phyloP scores from a whole-genome alignment of 495 filamentous ascomycete species.

The Aspergillus sclerotioniger region DNA sequence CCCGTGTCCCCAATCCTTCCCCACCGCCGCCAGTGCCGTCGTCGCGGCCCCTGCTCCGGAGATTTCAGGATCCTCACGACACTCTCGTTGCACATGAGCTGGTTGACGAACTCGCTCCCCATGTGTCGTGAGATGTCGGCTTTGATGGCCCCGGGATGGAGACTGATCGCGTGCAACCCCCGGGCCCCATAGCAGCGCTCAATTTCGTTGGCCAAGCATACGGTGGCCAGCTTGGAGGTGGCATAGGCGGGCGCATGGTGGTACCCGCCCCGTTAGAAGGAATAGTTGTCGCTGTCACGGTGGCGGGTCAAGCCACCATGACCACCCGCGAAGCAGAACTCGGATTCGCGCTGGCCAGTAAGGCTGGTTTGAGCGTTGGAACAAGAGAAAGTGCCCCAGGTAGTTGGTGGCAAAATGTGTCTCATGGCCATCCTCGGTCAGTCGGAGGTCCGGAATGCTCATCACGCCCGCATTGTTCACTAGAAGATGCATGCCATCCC shows the following conservation, averaged over 20 bases:
- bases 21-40: too few relatives aligned
- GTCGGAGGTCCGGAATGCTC: neutral
- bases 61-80: too few relatives aligned
- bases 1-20: too few relatives aligned
- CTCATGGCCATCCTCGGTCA: neutral
- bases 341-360: neutral
- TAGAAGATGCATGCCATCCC: neutral
- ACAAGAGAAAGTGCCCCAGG: neutral
- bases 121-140: too few relatives aligned
- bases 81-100: too few relatives aligned
- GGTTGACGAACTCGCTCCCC: too few relatives aligned
- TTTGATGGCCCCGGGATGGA: too few relatives aligned
- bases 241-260: neutral
- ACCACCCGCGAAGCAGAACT: neutral
- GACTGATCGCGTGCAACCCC: too few relatives aligned
- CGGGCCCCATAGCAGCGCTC: too few relatives aligned
- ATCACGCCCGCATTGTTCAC: neutral
- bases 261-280: neutral
- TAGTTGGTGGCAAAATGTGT: neutral
- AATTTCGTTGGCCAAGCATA: conserved; percentile 4
- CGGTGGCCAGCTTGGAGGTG: neutral
- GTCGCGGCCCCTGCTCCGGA: too few relatives aligned
- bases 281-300: neutral
- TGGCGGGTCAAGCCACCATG: neutral
- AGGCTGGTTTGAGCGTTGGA: neutral